Percentiles rank a stretch among this genome's conserved stretches.
Conservation (phyloP, 2,329 filamentous ascomycete genomes). For the Fusarium irregulare region DNA sequence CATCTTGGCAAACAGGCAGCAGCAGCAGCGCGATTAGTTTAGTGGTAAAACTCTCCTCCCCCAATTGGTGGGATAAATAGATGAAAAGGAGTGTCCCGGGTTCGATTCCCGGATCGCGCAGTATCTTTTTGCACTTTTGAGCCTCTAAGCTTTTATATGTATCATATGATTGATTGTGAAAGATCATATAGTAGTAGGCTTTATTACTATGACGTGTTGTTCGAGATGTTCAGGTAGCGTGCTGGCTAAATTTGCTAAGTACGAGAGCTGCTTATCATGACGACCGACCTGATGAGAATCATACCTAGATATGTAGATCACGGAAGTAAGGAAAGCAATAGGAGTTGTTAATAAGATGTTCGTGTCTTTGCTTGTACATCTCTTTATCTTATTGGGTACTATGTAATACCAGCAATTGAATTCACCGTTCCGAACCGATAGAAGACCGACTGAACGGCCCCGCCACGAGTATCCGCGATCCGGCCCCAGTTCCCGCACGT, state of each 20-base stretch:
- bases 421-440: constrained; percentile 15
- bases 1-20: constrained; percentile 16
- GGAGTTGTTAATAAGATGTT: background rate
- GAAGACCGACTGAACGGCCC: background rate
- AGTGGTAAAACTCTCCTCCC: constrained; percentile 56
- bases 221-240: background rate
- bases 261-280: background rate
- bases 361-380: background rate
- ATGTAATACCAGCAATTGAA: background rate
- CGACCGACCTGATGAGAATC: background rate
- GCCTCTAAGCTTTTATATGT: background rate
- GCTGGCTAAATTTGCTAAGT: background rate
- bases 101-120: constrained; percentile 54
- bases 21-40: constrained; percentile 51
- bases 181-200: background rate
- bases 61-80: constrained; percentile 42
- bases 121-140: constrained; percentile 8
- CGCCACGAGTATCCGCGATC: constrained; percentile 1
- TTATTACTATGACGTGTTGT: background rate
- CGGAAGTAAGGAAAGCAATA: background rate
- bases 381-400: background rate
- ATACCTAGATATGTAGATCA: background rate
- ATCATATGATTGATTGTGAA: background rate
- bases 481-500: constrained; percentile 26
- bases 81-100: constrained; percentile 48